These are phyloP conservation scores for Thamnidium elegans DNA, from an alignment of 192 early-diverging fungal genomes.

Conservation along the genomic window DNA sequence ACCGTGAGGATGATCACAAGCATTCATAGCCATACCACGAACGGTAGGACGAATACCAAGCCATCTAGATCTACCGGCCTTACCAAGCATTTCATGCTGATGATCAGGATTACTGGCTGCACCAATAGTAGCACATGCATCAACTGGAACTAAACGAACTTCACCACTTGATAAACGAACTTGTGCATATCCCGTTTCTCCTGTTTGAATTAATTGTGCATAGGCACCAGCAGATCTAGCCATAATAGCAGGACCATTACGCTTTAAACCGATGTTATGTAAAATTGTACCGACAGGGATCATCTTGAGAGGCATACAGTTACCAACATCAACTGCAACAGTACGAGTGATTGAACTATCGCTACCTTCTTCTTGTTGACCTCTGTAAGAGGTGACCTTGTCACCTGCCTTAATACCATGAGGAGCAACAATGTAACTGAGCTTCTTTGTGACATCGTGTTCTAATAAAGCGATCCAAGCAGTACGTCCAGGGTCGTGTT, in stretches of 20 bases:
- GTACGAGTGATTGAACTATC: slow-evolving; percentile 37
- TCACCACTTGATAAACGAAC: slow-evolving; percentile 84
- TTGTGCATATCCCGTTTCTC: slow-evolving; percentile 74
- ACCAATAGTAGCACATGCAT: slow-evolving; percentile 89
- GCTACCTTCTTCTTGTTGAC: neutral
- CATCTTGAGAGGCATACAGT: slow-evolving; percentile 84
- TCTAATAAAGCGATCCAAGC: slow-evolving; percentile 85
- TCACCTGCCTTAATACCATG: slow-evolving; percentile 72
- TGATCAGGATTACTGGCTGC: slow-evolving; percentile 87
- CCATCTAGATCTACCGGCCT: slow-evolving; percentile 82
- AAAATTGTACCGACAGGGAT: slow-evolving; percentile 91
- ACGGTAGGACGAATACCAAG: slow-evolving; percentile 88
- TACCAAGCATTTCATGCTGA: slow-evolving; percentile 82
- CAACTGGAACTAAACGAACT: slow-evolving; percentile 78
- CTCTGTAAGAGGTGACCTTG: slow-evolving; percentile 27
- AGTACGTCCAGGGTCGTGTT: slow-evolving; percentile 91
- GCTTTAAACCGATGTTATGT: slow-evolving; percentile 81
- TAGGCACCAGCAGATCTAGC: slow-evolving; percentile 84
- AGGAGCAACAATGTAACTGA: slow-evolving; percentile 86
- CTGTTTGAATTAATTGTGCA: slow-evolving; percentile 81
- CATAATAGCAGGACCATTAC: slow-evolving; percentile 72
- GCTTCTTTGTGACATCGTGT: slow-evolving; percentile 70
- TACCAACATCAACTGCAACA: slow-evolving; percentile 72
- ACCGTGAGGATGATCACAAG: slow-evolving; percentile 94
- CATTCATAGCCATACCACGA: slow-evolving; percentile 95